phyloP scores from a whole-genome alignment of 225 moss, liverwort and hornwort genomes.

The Antitrichia curtipendula region DNA sequence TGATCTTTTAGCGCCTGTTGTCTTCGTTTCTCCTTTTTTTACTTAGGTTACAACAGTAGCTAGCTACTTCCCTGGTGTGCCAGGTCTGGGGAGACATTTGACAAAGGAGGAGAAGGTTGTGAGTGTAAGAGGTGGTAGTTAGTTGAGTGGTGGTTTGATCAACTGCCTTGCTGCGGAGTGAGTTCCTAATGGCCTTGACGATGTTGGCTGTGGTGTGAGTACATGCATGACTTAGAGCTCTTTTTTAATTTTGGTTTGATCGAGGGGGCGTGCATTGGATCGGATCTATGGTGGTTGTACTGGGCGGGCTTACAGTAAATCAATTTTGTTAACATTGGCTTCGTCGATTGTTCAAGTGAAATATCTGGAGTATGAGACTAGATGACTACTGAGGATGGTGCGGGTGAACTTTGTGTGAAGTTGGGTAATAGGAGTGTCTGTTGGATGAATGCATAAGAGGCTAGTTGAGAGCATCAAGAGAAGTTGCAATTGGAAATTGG shows the following conservation, averaged over 20 bases:
- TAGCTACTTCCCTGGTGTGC: neutral
- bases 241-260: neutral
- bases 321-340: neutral
- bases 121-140: too few species aligned
- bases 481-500: neutral
- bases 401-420: neutral
- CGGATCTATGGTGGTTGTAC: neutral
- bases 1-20: neutral
- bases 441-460: neutral
- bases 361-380: neutral
- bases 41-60: neutral
- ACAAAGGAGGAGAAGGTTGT: neutral
- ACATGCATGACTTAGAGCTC: neutral
- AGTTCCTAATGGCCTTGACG: neutral
- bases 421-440: neutral
- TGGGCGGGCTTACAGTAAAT: neutral
- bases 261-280: neutral
- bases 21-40: neutral
- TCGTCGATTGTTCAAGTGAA: neutral
- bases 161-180: neutral
- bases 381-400: neutral
- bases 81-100: neutral
- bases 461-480: neutral
- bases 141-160: neutral
- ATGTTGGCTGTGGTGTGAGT: neutral